These are phyloP conservation scores for Eimeria tenella DNA, from an alignment of 169 alveolate species.

Conservation along the genomic window DNA sequence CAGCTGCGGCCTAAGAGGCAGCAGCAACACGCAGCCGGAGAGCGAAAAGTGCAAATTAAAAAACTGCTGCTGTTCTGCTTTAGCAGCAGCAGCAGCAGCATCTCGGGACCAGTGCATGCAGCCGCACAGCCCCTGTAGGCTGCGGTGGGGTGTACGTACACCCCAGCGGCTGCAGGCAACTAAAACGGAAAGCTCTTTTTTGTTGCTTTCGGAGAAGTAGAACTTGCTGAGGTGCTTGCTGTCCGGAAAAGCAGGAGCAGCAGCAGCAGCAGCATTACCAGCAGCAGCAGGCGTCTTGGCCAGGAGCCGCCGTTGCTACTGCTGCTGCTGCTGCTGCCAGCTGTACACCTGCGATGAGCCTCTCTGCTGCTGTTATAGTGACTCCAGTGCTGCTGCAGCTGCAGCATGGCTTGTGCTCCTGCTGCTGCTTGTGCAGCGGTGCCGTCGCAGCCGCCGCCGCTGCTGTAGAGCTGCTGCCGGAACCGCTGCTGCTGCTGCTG, in stretches of 20 bases:
- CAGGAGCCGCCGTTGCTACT: background rate
- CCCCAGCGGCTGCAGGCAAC: background rate
- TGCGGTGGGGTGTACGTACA: conserved; percentile 29
- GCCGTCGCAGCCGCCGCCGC: background rate
- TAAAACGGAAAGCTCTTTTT: background rate
- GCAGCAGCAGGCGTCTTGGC: background rate
- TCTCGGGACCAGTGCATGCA: background rate
- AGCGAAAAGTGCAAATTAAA: background rate
- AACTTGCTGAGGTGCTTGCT: background rate
- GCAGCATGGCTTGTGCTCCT: background rate
- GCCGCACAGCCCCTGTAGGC: background rate
- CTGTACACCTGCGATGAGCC: background rate
- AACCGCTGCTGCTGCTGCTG: background rate
- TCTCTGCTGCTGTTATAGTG: too few species aligned
- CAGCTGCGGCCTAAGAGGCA: background rate
- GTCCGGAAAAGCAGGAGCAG: background rate
- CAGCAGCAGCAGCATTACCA: background rate
- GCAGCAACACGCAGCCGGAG: conserved; percentile 17
- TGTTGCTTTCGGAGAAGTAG: background rate
- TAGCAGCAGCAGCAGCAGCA: conserved; percentile 48
- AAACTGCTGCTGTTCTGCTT: background rate
- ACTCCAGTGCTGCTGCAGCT: background rate
- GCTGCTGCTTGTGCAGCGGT: background rate
- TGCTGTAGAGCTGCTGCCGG: background rate
- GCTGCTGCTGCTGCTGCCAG: background rate